Base-by-base conservation (phyloP, 108 stramenopile genomes). In the Skeletonema costatum region DNA sequence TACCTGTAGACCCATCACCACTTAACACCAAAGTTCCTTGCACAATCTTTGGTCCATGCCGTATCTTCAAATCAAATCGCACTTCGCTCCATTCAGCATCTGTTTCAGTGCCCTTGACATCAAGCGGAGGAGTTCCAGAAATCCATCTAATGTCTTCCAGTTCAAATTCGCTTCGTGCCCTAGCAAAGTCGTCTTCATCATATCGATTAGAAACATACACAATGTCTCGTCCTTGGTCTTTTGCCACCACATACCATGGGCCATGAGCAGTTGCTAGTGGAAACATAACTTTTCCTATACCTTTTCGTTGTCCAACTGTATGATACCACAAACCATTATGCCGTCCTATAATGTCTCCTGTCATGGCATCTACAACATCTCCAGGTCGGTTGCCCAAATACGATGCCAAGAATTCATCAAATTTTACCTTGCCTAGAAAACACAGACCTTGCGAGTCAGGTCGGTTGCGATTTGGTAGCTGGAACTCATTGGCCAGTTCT, bases 321-420 rank as follows among this genome's bases (percentile, higher is more conserved):
- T 99, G 98, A 81, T 91, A 98, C 98, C 98, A 99, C 21, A 99
- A 86, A 8, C 98, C 98, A 12, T 93, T 80, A 66, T 99, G 98
- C 36, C 75, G 74, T 13, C 98, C 98, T 53, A 99, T 85, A 13
- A 91, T 72, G 16, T 94, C 89, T 58, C 92, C 92, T 6, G 86
- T 94, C 25, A 76, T 56, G 6, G 90, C 89, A 87, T 97, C 91
- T 6, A 96, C 80, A 46, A 98, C 85, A 51, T 89, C 82, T 25
- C 98, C 98, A 11, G 91, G 87, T 41, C 72, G 44, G 38, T 82
- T 81, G 1, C 98, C 98, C 41, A 99, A 78, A 78, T 98, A 95
- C 19, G 84, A 88, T 11, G 87, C 75, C 69, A 99, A 60, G 75
- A 99, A 99, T 62, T 97, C 94, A 53, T 97, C 91, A 74, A 99